These are phyloP conservation scores for Penicillium thymicola DNA, from an alignment of 2,329 filamentous ascomycete species.

Conservation along the genomic window DNA sequence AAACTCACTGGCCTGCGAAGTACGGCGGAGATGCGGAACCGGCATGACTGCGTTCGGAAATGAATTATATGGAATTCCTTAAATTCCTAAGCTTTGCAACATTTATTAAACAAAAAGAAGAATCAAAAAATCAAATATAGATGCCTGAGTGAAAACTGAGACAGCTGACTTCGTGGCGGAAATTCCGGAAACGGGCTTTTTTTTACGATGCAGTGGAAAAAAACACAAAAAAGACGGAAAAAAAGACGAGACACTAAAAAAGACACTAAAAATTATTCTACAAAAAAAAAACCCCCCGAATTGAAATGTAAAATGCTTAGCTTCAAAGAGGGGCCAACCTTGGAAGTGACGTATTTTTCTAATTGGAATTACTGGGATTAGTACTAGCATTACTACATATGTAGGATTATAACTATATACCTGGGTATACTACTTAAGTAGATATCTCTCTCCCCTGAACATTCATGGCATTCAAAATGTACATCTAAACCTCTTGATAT, in stretches of 20 bases:
- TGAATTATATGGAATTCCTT: slow-evolving; percentile 1
- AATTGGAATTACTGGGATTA: background rate
- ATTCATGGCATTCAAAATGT: background rate
- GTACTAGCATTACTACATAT: too few relatives aligned
- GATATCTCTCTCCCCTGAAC: background rate
- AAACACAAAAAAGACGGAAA: background rate
- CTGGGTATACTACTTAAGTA: too few relatives aligned
- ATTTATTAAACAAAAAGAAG: background rate
- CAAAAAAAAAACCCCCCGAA: background rate
- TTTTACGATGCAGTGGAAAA: background rate
- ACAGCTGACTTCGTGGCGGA: slow-evolving; percentile 1
- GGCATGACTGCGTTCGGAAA: slow-evolving; percentile 33
- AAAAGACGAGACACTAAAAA: background rate
- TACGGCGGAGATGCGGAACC: slow-evolving; percentile 37
- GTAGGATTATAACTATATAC: too few relatives aligned
- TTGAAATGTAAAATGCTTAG: slow-evolving; percentile 5
- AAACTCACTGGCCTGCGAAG: slow-evolving; percentile 39
- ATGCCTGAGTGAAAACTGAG: background rate
- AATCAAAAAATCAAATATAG: background rate
- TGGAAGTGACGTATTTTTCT: slow-evolving; percentile 15
- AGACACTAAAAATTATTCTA: background rate
- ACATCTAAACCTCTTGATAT: background rate
- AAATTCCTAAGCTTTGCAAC: background rate
- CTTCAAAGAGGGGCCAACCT: background rate
- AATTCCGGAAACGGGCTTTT: slow-evolving; percentile 1